Percentiles rank a stretch among this genome's conserved stretches.
Conservation (phyloP, 768 basidiomycete genomes). For the Boletus sp. region DNA sequence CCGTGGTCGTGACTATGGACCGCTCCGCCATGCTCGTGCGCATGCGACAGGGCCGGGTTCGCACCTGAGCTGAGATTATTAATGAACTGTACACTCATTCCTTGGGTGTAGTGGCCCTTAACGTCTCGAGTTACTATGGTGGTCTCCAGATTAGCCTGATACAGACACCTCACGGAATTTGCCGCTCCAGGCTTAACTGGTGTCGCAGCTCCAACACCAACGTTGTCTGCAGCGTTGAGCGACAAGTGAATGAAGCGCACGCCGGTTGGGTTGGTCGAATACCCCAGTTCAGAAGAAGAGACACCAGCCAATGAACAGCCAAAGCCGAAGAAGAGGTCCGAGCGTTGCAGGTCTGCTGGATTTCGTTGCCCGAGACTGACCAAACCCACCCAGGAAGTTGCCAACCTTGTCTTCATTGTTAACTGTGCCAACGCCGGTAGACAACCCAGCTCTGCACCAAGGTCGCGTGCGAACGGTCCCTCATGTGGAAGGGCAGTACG, state of each 20-base stretch:
- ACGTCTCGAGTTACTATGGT: neutral
- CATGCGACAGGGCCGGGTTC: conserved; percentile 40
- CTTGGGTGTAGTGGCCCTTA: no score
- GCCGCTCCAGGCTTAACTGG: neutral
- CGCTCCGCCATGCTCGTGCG: conserved; percentile 46
- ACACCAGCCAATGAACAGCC: conserved; percentile 3
- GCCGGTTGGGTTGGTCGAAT: conserved; percentile 40
- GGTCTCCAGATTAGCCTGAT: conserved; percentile 8
- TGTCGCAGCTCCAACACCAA: no score
- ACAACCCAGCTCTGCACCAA: conserved; percentile 80
- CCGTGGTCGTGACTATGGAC: conserved; percentile 52
- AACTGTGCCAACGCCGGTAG: conserved; percentile 47
- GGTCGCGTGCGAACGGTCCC: conserved; percentile 73
- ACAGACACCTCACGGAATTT: conserved; percentile 4
- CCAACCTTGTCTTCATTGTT: conserved; percentile 56
- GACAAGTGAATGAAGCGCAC: conserved; percentile 22
- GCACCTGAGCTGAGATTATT: conserved; percentile 52
- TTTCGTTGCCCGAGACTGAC: neutral
- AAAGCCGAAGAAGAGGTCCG: conserved; percentile 43
- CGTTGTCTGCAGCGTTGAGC: neutral
- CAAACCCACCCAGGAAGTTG: conserved; percentile 46
- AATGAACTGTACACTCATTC: conserved; percentile 72
- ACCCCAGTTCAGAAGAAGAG: conserved; percentile 49
- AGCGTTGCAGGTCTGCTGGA: neutral
- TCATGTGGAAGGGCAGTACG: conserved; percentile 85